A percentile compares a stretch with the other conserved stretches of the same genome.
These are phyloP conservation scores for Globisporangium nunn DNA, from an alignment of 352 stramenopile species.

Conservation along the genomic window DNA sequence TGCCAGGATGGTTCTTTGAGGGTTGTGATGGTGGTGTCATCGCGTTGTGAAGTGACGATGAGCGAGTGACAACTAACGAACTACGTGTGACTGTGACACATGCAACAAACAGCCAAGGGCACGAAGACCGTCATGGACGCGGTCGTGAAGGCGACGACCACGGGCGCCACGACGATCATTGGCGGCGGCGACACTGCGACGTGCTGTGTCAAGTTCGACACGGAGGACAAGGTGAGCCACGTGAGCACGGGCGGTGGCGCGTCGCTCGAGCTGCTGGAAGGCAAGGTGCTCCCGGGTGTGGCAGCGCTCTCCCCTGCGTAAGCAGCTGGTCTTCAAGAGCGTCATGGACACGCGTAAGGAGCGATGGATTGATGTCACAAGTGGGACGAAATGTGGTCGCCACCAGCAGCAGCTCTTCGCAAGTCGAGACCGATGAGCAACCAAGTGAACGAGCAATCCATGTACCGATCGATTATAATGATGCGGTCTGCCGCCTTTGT, in stretches of 20 bases:
- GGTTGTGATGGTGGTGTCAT: no score
- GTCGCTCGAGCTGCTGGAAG: conserved; percentile 95
- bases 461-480: conserved; percentile 10
- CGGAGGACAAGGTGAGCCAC: conserved; percentile 88
- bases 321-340: conserved; percentile 4
- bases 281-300: conserved; percentile 98
- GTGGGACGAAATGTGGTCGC: no score
- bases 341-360: no score
- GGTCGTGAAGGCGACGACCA: conserved; percentile 92
- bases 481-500: not conserved
- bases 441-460: conserved; percentile 3
- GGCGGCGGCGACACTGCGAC: conserved; percentile 96
- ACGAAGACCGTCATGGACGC: conserved; percentile 96
- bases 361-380: no score
- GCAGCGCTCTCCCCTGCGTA: conserved; percentile 87
- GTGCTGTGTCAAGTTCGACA: conserved; percentile 85
- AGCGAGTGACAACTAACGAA: no score
- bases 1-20: no score
- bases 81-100: no score
- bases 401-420: no score
- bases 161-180: conserved; percentile 96
- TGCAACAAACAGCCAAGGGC: conserved; percentile 31
- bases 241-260: conserved; percentile 93
- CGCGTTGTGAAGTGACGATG: no score
- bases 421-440: not conserved